These are phyloP conservation scores for Penicillium subrubescens DNA, from an alignment of 495 filamentous ascomycete species.

Conservation along the genomic window DNA sequence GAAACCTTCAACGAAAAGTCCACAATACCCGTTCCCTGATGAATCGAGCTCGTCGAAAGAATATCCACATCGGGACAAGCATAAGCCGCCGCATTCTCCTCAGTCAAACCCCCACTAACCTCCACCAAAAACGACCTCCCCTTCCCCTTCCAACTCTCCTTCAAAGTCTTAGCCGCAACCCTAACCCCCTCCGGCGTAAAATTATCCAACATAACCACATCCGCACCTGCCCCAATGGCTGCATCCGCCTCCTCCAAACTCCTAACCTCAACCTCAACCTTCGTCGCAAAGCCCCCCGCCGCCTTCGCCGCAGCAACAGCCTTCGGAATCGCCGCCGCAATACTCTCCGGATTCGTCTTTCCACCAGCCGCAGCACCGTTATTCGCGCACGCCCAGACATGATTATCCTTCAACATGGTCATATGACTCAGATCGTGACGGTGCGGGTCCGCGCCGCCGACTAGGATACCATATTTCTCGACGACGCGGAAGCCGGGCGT, in stretches of 20 bases:
- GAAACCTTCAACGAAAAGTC: slow-evolving; percentile 95
- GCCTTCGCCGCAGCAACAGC: slow-evolving; percentile 83
- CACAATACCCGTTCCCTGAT: slow-evolving; percentile 89
- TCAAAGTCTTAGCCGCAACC: slow-evolving; percentile 68
- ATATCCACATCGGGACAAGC: slow-evolving; percentile 91
- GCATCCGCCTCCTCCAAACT: slow-evolving; percentile 85
- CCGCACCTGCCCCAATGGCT: slow-evolving; percentile 86
- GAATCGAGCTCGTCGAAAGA: slow-evolving; percentile 91
- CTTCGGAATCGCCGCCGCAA: slow-evolving; percentile 70
- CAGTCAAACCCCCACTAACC: slow-evolving; percentile 87
- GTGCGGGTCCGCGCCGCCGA: slow-evolving; percentile 89
- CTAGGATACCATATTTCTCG: slow-evolving; percentile 96
- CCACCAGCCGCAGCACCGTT: slow-evolving; percentile 35
- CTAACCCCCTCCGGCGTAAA: slow-evolving; percentile 77
- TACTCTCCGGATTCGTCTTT: slow-evolving; percentile 18
- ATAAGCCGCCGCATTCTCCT: slow-evolving; percentile 78
- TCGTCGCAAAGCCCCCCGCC: slow-evolving; percentile 84
- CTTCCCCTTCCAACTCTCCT: slow-evolving; percentile 71
- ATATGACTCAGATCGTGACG: slow-evolving; percentile 89
- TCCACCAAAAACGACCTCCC: slow-evolving; percentile 73
- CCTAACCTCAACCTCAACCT: slow-evolving; percentile 95
- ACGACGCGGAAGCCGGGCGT: slow-evolving; percentile 94
- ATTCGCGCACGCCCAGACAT: slow-evolving; percentile 80
- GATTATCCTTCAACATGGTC: slow-evolving; percentile 99
- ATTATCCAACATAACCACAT: slow-evolving; percentile 97